Evolutionary conservation across 2,329 filamentous ascomycete species (phyloP), one percentile per base, ranked within the genome.

Genomic region (Penicillium digitatum): DNA sequence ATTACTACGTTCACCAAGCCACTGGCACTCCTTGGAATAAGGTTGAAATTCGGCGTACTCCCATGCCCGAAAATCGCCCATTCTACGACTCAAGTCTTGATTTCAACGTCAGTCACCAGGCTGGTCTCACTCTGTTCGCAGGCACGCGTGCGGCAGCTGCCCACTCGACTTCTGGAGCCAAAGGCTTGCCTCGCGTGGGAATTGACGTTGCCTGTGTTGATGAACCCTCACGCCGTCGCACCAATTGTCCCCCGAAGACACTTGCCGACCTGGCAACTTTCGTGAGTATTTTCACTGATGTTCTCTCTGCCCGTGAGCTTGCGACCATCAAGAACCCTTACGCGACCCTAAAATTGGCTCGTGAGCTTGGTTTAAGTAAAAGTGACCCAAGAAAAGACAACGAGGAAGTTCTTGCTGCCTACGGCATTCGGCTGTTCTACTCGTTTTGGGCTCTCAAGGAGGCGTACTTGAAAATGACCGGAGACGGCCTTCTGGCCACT

Each of bases 101-200:
- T 59, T 87, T 87, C 74, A 87, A 87, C 59, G 78, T 87, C 52
- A 84, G 80, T 31, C 84, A 87, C 59, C 84, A 87, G 69, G 82
- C 82, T 18, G 83, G 82, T 0, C 71, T 87, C 3, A 82, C 86
- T n/a, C 77, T 78, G 0, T 70, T 87, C 5, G 80, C 84, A 1
- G 82, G 84, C 12, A 76, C 73, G 20, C 60, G 68, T 9, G 66
- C 67, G 8, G 66, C 61, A n/a, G 31, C 20, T 5, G 27, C 27
- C 29, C 16, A 53, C 22, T 12, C 26, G 5, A 22, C 16, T 2
- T 12, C 20, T 12, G 35, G 32, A 3, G 9, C 20, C 1, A 29
- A 24, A 39, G 27, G 12, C 14, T 52, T 49, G 5, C 71, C 70
- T 3, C 70, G 81, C 54, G 74, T 86, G 0, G 84, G 84, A 16